Conservation (phyloP, 345 rosid species). For the Camelina laxa region DNA sequence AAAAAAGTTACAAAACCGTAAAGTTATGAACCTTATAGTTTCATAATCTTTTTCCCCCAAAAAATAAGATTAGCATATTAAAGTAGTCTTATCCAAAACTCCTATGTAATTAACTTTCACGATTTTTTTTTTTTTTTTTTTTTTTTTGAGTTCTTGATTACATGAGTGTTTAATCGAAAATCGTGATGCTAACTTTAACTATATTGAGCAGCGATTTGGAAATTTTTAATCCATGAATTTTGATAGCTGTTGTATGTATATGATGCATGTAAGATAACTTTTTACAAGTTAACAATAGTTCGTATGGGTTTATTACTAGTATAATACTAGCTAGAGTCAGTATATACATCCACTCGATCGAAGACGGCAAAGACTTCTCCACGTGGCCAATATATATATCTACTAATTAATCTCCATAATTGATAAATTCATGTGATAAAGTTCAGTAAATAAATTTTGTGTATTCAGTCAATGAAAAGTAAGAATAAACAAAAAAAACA, state of each 20-base stretch:
- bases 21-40: not conserved
- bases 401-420: not conserved
- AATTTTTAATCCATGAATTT: too few relatives aligned
- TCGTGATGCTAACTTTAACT: not conserved
- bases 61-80: not conserved
- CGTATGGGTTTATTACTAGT: constrained; percentile 31
- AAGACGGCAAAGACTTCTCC: constrained; percentile 21
- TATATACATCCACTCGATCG: not conserved
- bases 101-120: not conserved
- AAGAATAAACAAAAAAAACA: not conserved
- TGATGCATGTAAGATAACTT: constrained; percentile 7
- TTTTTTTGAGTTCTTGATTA: not conserved
- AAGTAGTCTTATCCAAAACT: not conserved
- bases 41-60: not conserved
- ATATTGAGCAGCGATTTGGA: not conserved
- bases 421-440: constrained; percentile 15
- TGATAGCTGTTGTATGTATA: not conserved
- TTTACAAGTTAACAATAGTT: constrained; percentile 6
- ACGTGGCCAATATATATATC: constrained; percentile 28
- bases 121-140: not conserved
- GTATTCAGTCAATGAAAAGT: constrained; percentile 3
- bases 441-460: not conserved
- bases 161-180: not conserved
- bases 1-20: not conserved
- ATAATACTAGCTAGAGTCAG: too few relatives aligned